Base-by-base conservation (phyloP, 2,329 filamentous ascomycete genomes). In the Sphaerulina musiva region DNA sequence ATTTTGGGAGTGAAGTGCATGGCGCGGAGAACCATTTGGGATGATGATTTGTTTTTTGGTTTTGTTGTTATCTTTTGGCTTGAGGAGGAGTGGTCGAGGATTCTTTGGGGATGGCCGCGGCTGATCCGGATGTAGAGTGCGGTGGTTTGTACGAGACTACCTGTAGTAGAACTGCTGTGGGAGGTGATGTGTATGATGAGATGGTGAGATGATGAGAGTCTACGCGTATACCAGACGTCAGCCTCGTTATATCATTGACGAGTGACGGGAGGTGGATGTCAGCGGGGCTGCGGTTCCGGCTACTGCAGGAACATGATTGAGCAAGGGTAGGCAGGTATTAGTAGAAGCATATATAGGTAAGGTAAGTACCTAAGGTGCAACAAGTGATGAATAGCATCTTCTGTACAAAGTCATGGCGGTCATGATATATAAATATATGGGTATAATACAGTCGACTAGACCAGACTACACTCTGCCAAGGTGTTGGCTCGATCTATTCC, bases 1-100 rank as follows among this genome's bases (percentile, higher is more conserved):
- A 88, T 85, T 75, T 89, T 81, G 4, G 87, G 86, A 8, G 85
- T 89, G 72, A 91, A 87, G 62, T 84, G 85, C 62, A 78, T 76
- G 8, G 84, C 84, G 61, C 79, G 78, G 67, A 87, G 78, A 6
- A 85, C 88, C 87, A 90, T 90, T 54, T 17, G 53, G 34, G 43
- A 40, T 23, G 47, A 43, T 44, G 48, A 39, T n/a, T 12, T 51
- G 14, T 12, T 32, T n/a, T 41, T 41, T 36, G 32, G 4, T 36
- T 9, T 34, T 34, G 32, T 17, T 17, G 14, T 17, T 17, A 17
- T 17, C 14, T 17, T 17, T 17, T 17, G 14, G 14, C 14, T 17
- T 17, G 14, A 17, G 14, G 14, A 17, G 14, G 14, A 17, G 14
- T 17, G 14, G 14, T 17, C 14, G 14, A 17, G 14, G 14, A 1